Percentiles rank a stretch among this genome's conserved stretches.
Conservation (phyloP, 228 moss, liverwort and hornwort genomes). For the Sphagnum magellanicum region DNA sequence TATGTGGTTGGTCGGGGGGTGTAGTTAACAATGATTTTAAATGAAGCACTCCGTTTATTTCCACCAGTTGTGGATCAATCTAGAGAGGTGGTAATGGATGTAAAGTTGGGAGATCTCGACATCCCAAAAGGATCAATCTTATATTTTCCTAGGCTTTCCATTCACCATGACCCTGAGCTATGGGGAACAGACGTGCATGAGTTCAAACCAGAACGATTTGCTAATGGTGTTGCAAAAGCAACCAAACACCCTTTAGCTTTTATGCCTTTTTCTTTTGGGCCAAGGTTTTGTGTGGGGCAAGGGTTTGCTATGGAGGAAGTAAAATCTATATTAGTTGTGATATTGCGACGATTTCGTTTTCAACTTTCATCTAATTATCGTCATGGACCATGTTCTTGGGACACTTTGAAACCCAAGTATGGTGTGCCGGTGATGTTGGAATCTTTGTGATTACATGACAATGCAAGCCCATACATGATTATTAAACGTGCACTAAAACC, state of each 20-base stretch:
- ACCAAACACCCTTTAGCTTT: constrained; percentile 16
- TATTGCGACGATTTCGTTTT: constrained; percentile 5
- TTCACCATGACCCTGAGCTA: constrained; percentile 22
- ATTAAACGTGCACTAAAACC: no score
- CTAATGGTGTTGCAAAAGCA: constrained; percentile 17
- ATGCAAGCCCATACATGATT: no score
- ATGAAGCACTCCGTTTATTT: constrained; percentile 19
- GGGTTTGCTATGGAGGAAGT: constrained; percentile 17
- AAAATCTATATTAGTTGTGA: constrained; percentile 14
- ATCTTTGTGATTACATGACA: no score
- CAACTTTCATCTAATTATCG: constrained; percentile 3
- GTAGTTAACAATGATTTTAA: constrained; percentile 20
- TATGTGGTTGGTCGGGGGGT: not conserved
- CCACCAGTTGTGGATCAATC: constrained; percentile 7
- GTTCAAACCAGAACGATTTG: constrained; percentile 30
- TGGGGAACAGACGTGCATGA: constrained; percentile 28
- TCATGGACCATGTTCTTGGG: not conserved
- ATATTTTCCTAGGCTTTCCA: constrained; percentile 7
- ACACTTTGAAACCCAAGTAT: not conserved
- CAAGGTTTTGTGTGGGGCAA: constrained; percentile 24
- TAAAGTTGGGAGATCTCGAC: constrained; percentile 12
- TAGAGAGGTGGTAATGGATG: constrained; percentile 16
- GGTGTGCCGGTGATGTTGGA: not conserved
- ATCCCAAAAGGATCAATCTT: constrained; percentile 21
- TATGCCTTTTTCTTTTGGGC: constrained; percentile 26